Conservation (phyloP, 345 rosid genomes). For the Lagerstroemia speciosa region DNA sequence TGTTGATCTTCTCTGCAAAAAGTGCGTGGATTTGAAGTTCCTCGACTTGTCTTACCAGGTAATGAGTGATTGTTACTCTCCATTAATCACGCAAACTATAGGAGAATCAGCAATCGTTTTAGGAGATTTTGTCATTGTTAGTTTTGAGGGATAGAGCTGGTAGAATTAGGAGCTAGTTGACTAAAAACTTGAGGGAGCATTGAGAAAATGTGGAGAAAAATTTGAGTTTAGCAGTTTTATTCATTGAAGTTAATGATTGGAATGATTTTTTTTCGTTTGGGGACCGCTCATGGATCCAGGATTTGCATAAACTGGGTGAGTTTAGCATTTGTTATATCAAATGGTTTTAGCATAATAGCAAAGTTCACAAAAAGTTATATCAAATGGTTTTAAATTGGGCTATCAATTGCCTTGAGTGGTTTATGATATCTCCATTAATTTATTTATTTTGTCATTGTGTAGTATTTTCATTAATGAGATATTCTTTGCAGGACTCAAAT, state of each 20-base stretch:
- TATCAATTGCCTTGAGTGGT: no score
- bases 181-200: not conserved
- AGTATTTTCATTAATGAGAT: no score
- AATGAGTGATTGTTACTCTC: slow-evolving; percentile 26
- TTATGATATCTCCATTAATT: no score
- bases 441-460: not conserved
- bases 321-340: no score
- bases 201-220: not conserved
- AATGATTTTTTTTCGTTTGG: no score
- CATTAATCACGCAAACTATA: slow-evolving; percentile 6
- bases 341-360: not conserved
- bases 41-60: slow-evolving; percentile 93
- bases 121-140: not conserved
- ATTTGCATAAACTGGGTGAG: not conserved
- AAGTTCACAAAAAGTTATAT: not conserved
- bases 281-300: no score
- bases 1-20: slow-evolving; percentile 72
- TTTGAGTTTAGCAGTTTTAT: not conserved
- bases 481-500: no score
- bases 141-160: not conserved
- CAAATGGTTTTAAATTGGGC: no score
- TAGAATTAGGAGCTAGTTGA: no score
- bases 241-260: not conserved
- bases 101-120: not conserved
- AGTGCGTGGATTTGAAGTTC: no score